These are phyloP conservation scores for Phytophthora parvispora DNA, from an alignment of 352 stramenopile genomes.

Conservation along the genomic window DNA sequence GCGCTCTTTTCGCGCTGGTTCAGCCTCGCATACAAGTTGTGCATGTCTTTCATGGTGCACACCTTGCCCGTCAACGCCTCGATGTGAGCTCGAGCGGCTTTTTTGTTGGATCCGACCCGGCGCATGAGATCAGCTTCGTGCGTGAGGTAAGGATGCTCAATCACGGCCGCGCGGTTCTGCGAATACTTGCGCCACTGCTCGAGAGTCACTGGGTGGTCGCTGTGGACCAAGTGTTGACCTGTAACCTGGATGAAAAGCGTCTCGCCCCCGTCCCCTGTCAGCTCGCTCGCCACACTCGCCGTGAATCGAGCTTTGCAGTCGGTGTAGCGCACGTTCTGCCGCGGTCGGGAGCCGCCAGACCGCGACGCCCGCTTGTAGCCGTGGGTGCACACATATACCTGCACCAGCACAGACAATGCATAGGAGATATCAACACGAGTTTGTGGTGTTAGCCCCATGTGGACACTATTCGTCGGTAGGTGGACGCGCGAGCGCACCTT, in stretches of 20 bases:
- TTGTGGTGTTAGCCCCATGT: neutral
- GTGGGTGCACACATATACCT: constrained; percentile 83
- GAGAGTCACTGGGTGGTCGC: constrained; percentile 67
- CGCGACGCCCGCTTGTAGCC: constrained; percentile 76
- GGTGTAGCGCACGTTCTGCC: constrained; percentile 78
- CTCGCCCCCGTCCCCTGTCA: constrained; percentile 53
- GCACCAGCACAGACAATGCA: neutral
- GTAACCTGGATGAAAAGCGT: constrained; percentile 77
- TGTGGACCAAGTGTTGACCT: constrained; percentile 69
- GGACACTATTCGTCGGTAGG: constrained; percentile 2
- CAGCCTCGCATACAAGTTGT: constrained; percentile 75
- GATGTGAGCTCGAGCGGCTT: constrained; percentile 66
- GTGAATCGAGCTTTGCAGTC: constrained; percentile 79
- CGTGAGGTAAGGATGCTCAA: constrained; percentile 75
- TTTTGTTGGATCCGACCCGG: constrained; percentile 78
- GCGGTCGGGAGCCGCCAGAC: constrained; percentile 66
- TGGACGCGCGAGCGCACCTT: constrained; percentile 44
- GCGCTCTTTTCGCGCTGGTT: constrained; percentile 61
- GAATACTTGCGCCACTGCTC: constrained; percentile 86
- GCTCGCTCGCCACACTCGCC: constrained; percentile 63
- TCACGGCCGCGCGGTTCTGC: constrained; percentile 78
- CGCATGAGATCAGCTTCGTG: constrained; percentile 82
- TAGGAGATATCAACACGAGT: constrained; percentile 3
- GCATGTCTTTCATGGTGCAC: constrained; percentile 88
- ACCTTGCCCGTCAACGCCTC: constrained; percentile 73